These are phyloP conservation scores for Citrullus colocynthis DNA, from an alignment of 306 rosid species.

Conservation along the genomic window DNA sequence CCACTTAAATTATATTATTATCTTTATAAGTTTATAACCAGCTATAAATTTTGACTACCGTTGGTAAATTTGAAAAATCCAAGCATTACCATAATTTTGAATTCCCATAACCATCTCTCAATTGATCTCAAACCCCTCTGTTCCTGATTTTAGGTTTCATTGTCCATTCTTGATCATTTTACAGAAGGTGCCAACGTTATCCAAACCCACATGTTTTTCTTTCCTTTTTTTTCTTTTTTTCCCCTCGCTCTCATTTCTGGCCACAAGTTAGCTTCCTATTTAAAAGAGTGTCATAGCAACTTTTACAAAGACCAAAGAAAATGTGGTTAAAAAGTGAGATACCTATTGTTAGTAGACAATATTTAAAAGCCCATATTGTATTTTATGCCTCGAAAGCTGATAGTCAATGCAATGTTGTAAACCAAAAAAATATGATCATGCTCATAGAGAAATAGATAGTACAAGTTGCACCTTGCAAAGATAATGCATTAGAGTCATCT, in stretches of 20 bases:
- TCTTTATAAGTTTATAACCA: neutral
- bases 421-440: neutral
- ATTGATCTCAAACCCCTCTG: neutral
- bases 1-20: neutral
- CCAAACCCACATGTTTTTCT: neutral
- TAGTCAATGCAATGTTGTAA: neutral
- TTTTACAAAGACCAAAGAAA: neutral
- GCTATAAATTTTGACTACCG: neutral
- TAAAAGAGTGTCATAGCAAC: neutral
- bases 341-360: neutral
- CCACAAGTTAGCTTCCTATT: neutral
- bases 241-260: neutral
- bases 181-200: neutral
- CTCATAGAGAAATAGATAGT: neutral
- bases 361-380: neutral
- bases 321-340: neutral
- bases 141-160: neutral
- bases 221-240: neutral
- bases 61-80: neutral
- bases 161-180: neutral
- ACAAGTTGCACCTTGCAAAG: slow-evolving; percentile 65
- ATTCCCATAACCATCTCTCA: neutral
- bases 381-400: neutral
- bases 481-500: slow-evolving; percentile 87
- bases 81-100: neutral